Conservation (phyloP, 2,329 filamentous ascomycete species). For the Colletotrichum melonis region DNA sequence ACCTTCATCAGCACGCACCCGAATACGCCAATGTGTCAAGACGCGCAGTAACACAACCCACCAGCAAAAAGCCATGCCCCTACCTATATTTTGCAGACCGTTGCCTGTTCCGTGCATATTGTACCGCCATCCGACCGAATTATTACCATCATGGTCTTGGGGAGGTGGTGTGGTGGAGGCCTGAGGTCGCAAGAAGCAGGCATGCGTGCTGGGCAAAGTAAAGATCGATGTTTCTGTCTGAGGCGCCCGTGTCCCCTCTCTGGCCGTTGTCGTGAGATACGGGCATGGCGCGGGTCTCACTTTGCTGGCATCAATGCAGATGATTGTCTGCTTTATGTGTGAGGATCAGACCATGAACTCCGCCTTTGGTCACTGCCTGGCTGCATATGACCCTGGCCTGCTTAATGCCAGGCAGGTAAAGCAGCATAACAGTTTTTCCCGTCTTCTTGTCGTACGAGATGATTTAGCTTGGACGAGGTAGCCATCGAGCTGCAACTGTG, state of each 20-base stretch:
- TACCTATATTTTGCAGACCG: conserved; percentile 20
- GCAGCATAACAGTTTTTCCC: background rate
- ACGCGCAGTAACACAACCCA: conserved; percentile 22
- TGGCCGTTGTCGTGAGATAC: conserved; percentile 5
- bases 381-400: conserved; percentile 29
- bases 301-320: conserved; percentile 23
- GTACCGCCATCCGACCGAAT: conserved; percentile 29
- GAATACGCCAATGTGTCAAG: conserved; percentile 31
- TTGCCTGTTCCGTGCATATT: conserved; percentile 22
- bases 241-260: background rate
- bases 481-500: background rate
- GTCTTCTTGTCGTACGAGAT: conserved; percentile 22
- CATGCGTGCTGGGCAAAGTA: conserved; percentile 7
- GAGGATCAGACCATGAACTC: conserved; percentile 35
- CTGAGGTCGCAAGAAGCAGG: conserved; percentile 7
- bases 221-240: conserved; percentile 10
- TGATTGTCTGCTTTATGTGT: conserved; percentile 11
- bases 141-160: conserved; percentile 12
- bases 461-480: background rate
- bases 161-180: conserved; percentile 17
- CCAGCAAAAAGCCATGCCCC: conserved; percentile 7
- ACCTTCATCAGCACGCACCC: conserved; percentile 31
- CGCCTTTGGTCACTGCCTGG: conserved; percentile 19
- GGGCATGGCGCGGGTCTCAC: conserved; percentile 20
- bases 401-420: conserved; percentile 17